Percentiles rank a stretch among this genome's conserved stretches.
phyloP scores from a whole-genome alignment of 1,284 basidiomycete species.

The Peniophora sp. region DNA sequence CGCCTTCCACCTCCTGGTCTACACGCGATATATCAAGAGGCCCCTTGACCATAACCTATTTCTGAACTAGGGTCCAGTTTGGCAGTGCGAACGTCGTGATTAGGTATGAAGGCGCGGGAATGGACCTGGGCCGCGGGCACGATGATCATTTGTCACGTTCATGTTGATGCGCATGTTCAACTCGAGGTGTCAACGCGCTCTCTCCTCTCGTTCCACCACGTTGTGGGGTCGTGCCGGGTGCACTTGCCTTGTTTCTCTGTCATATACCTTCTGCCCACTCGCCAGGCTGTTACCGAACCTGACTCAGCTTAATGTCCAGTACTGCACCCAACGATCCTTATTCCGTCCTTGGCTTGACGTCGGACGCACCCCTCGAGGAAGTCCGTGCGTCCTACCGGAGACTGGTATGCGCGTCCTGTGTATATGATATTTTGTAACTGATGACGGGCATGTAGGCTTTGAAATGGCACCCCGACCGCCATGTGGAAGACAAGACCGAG shows the following conservation, averaged over 20 bases:
- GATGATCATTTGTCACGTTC: background rate
- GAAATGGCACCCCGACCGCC: conserved; percentile 89
- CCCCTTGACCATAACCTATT: no score
- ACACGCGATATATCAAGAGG: no score
- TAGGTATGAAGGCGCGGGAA: background rate
- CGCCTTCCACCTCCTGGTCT: no score
- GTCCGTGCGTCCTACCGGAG: conserved; percentile 85
- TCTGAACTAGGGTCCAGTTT: no score
- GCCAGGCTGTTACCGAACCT: no score
- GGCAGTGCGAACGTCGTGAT: no score
- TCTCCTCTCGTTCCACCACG: background rate
- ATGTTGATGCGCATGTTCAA: background rate
- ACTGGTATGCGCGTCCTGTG: conserved; percentile 39
- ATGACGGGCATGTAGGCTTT: conserved; percentile 47
- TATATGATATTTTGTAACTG: conserved; percentile 3
- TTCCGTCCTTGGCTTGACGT: conserved; percentile 17
- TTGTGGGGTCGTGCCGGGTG: background rate
- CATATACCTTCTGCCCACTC: background rate
- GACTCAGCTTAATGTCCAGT: background rate
- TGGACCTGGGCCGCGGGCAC: background rate
- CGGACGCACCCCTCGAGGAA: conserved; percentile 47
- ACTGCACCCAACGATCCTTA: background rate
- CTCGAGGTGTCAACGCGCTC: background rate
- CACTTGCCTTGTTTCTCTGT: background rate
- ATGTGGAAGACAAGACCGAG: conserved; percentile 46